These are phyloP conservation scores for Plectosphaerella cucumerina DNA, from an alignment of 2,329 filamentous ascomycete species.

Conservation along the genomic window DNA sequence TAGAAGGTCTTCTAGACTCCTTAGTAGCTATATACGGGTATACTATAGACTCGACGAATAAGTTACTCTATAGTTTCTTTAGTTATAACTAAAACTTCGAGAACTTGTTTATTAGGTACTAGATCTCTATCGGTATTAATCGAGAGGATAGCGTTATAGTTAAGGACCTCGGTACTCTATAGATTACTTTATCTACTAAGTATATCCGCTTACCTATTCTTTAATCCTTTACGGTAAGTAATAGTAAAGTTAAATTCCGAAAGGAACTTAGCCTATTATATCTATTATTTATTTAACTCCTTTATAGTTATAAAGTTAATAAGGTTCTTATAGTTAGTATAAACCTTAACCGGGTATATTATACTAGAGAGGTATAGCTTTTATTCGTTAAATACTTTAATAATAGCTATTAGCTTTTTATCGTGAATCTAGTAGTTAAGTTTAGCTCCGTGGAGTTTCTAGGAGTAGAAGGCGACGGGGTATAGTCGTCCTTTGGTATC, in stretches of 20 bases:
- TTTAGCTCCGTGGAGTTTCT: neutral
- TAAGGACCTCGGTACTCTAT: too few relatives aligned
- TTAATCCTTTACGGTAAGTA: too few relatives aligned
- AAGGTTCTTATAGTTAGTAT: too few relatives aligned
- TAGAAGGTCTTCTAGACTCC: neutral
- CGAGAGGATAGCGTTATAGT: too few relatives aligned
- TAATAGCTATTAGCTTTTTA: slow-evolving; percentile 2
- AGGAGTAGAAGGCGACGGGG: neutral
- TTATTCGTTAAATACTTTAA: neutral
- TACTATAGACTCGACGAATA: neutral
- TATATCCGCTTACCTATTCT: too few relatives aligned
- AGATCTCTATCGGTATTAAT: neutral
- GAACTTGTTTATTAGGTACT: neutral
- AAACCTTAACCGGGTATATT: slow-evolving; percentile 1
- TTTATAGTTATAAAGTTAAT: too few relatives aligned
- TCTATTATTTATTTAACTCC: too few relatives aligned
- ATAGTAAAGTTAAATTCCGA: too few relatives aligned
- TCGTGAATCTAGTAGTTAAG: too few relatives aligned
- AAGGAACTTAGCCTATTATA: too few relatives aligned
- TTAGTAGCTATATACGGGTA: neutral
- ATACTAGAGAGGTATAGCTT: neutral
- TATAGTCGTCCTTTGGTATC: slow-evolving; percentile 1
- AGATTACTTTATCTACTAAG: too few relatives aligned
- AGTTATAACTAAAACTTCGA: neutral
- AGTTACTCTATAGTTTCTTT: neutral